Base-by-base conservation (phyloP, 192 early-diverging fungal species). In the Linnemannia hyalina region DNA sequence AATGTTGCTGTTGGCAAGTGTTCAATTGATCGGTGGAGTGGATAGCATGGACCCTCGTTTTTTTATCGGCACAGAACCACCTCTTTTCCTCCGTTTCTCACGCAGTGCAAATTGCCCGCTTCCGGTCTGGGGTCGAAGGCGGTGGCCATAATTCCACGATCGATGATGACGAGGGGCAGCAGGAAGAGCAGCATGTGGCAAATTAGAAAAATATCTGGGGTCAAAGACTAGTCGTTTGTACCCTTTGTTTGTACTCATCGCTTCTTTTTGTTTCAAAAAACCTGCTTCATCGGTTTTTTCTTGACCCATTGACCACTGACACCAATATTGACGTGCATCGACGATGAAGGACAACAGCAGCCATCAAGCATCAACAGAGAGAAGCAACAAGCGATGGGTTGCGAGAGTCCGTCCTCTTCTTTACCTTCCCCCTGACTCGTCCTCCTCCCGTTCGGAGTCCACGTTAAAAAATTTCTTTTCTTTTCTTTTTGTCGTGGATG, bases 231-330 rank as follows among this genome's bases (percentile, higher is more conserved):
- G 38, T 40, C 6, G 38, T 13, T 57, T 13, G 60, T 65, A 65
- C 29, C 11, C 60, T 32, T 32, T 65, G 29, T 15, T 65, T 65
- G 60, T 65, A 65, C 29, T 32, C 26, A 4, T 32, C 23, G 3
- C 13, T 80, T 26, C 73, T 32, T 65, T 80, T 74, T 57, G 42
- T 68, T 36, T 69, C 44, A 70, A 40, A 40, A 70, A 49, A 38
- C 70, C 10, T 42, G 63, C 42, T 69, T 77, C 42, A 44, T 22
- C 26, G 26, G 10, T 65, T 65, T 29, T 29, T 63, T 22, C 5
- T 18, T 18, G 16, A 6, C 16, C 49, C 18, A 22, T 52, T 52
- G 18, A 46, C 49, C 49, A 16, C 18, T 52, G 49, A 22, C 18
- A 52, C 5, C 15, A 52, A 52, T 22, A 22, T 18, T 52, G 49